These are phyloP conservation scores for Exophiala bonariae DNA, from an alignment of 2,329 filamentous ascomycete species.

Conservation along the genomic window DNA sequence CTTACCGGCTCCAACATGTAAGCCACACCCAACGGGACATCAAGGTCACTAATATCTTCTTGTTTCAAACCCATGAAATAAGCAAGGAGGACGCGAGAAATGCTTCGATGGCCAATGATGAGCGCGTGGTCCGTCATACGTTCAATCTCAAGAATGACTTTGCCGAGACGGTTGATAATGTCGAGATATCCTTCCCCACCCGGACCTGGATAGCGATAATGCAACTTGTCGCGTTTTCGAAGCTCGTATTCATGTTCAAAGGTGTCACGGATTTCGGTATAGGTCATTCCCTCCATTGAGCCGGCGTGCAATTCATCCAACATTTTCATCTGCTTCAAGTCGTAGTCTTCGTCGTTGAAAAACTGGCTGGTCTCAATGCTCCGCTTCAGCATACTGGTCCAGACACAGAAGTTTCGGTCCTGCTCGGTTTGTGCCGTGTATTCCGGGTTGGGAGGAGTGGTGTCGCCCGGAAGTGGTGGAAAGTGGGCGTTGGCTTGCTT, in stretches of 20 bases:
- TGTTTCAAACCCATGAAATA: slow-evolving; percentile 94
- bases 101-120: slow-evolving; percentile 87
- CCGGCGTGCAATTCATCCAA: slow-evolving; percentile 95
- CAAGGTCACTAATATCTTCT: slow-evolving; percentile 89
- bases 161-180: slow-evolving; percentile 89
- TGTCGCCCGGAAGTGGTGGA: slow-evolving; percentile 86
- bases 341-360: slow-evolving; percentile 94
- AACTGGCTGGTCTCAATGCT: slow-evolving; percentile 84
- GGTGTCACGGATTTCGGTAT: slow-evolving; percentile 79
- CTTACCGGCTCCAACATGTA: slow-evolving; percentile 83
- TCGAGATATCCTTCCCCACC: slow-evolving; percentile 96
- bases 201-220: slow-evolving; percentile 93
- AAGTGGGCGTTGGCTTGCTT: slow-evolving; percentile 76
- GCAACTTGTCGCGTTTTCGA: slow-evolving; percentile 81
- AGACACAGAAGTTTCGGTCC: slow-evolving; percentile 90
- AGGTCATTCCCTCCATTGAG: slow-evolving; percentile 91
- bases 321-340: slow-evolving; percentile 97
- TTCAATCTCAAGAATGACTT: slow-evolving; percentile 96
- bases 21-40: slow-evolving; percentile 88
- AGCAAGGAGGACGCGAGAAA: slow-evolving; percentile 87
- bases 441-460: slow-evolving; percentile 92
- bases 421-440: slow-evolving; percentile 54
- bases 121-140: slow-evolving; percentile 94
- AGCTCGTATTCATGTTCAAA: slow-evolving; percentile 79
- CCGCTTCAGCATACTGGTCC: slow-evolving; percentile 95